Evolutionary conservation across 352 stramenopile species (phyloP).

Genomic region (Globisporangium echinulatum): DNA sequence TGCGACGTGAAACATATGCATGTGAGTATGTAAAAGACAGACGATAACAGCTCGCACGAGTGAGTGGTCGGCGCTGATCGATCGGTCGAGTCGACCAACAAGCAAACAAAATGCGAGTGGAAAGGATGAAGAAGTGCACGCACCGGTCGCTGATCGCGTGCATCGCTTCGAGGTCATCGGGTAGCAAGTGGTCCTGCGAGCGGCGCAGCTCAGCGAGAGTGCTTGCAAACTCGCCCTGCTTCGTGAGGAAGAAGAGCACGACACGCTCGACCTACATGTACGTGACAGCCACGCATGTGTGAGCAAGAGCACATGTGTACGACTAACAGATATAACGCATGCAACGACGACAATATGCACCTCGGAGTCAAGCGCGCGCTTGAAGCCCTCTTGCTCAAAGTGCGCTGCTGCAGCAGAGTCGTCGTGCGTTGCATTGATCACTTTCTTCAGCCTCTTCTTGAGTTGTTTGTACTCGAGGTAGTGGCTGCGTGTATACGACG

Average conservation of each 20-base stretch:
- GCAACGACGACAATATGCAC: conserved; percentile 8
- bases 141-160: conserved; percentile 56
- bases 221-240: conserved; percentile 79
- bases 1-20: not conserved
- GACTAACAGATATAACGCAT: no score
- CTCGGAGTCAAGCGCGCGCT: conserved; percentile 75
- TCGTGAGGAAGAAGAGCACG: conserved; percentile 81
- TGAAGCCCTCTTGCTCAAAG: conserved; percentile 56
- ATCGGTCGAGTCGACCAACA: no score
- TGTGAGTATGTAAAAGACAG: no score
- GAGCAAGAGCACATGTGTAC: not conserved
- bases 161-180: conserved; percentile 58
- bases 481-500: conserved; percentile 31
- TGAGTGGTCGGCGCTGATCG: no score
- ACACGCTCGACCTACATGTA: conserved; percentile 52
- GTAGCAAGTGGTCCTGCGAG: conserved; percentile 35
- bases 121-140: not conserved
- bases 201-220: conserved; percentile 46
- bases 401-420: conserved; percentile 18
- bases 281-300: not conserved
- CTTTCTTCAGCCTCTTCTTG: conserved; percentile 82
- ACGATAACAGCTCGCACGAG: no score
- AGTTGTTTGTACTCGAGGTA: conserved; percentile 90
- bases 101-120: no score
- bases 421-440: conserved; percentile 40